Percentiles rank a stretch among this genome's conserved stretches.
Conservation (phyloP, 345 rosid species). For the Eucalyptus tenuipes region DNA sequence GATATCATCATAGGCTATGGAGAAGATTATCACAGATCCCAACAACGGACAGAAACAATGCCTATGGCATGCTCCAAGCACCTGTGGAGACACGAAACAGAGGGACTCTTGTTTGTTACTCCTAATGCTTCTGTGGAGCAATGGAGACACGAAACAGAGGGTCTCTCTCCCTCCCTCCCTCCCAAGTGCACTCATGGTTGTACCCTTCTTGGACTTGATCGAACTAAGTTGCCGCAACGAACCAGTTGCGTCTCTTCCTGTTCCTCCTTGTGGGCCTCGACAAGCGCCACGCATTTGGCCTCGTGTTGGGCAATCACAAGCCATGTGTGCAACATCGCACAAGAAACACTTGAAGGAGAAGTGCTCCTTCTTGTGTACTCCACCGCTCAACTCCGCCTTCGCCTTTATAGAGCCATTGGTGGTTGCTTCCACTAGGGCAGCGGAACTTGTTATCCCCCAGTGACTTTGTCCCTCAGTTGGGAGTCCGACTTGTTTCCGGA, state of each 20-base stretch:
- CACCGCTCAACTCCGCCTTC: rapidly evolving
- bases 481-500: background rate
- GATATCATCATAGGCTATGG: background rate
- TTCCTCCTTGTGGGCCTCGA: background rate
- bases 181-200: background rate
- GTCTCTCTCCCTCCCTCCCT: background rate
- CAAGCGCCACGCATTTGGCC: background rate
- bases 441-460: background rate
- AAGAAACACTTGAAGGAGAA: background rate
- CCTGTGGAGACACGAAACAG: background rate
- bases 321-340: background rate
- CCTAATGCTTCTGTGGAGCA: background rate
- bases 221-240: background rate
- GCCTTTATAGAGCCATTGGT: background rate
- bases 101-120: background rate
- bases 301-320: background rate
- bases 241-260: background rate
- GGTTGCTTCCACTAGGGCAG: background rate
- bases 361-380: background rate
- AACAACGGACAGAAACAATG: background rate
- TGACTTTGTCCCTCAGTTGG: background rate
- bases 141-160: too few relatives aligned
- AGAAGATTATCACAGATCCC: background rate
- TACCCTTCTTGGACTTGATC: background rate
- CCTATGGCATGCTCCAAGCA: background rate